A percentile compares a stretch with the other conserved stretches of the same genome.
These are phyloP conservation scores for Pseudoturritis turrita DNA, from an alignment of 345 rosid genomes.

Conservation along the genomic window DNA sequence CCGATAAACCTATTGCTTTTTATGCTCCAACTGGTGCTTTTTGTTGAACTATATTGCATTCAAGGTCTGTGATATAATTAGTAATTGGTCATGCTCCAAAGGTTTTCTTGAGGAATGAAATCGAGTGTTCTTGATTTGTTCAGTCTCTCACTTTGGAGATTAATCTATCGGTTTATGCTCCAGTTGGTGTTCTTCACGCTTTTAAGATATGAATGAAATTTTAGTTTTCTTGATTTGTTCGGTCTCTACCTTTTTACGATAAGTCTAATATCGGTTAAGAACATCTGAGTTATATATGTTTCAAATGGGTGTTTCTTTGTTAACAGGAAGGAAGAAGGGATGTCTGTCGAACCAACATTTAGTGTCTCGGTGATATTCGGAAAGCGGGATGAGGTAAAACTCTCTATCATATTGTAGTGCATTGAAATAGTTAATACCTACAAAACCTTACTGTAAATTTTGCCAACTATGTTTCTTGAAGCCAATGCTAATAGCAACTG, in stretches of 20 bases:
- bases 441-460: not conserved
- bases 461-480: constrained; percentile 27
- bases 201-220: not conserved
- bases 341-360: constrained; percentile 69
- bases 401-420: not conserved
- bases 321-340: constrained; percentile 82
- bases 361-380: constrained; percentile 83
- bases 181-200: not conserved
- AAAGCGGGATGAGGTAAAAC: constrained; percentile 79
- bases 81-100: not conserved
- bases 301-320: not conserved
- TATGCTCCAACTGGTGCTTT: not conserved
- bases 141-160: not conserved
- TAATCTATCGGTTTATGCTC: not conserved
- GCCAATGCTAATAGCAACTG: constrained; percentile 82
- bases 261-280: not conserved
- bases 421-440: not conserved
- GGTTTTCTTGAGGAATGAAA: not conserved
- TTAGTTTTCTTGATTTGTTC: not conserved
- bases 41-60: not conserved
- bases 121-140: not conserved
- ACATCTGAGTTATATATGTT: not conserved
- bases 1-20: not conserved
- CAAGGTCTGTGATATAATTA: not conserved
- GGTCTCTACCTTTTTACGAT: not conserved